Evolutionary conservation across 2,329 filamentous ascomycete genomes (phyloP), one percentile per base, ranked within the genome.

Genomic region (Stemphylium beticola): DNA sequence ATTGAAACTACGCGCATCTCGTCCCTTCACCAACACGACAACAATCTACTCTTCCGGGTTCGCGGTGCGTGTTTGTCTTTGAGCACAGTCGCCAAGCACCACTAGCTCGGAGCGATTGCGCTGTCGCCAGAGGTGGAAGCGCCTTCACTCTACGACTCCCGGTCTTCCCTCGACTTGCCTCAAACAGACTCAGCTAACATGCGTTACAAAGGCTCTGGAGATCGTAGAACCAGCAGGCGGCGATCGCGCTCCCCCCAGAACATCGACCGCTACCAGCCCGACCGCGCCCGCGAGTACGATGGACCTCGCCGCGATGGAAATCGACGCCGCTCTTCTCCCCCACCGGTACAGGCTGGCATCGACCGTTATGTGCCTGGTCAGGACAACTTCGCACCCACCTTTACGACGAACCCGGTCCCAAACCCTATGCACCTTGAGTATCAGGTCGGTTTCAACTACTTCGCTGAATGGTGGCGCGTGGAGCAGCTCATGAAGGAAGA

Each of bases 341-440:
- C 9, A 79, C 87, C 71, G 44, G 71, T 57, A 79, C 77, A 88
- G 26, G 84, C 87, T 53, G 90, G 89, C 54, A 95, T 96, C 61
- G 91, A 96, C 73, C 87, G 91, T 65, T 95, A 95, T 70, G 88
- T 95, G 17, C 91, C 91, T 1, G 89, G 90, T 15, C 88, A 91
- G 62, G 85, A 89, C 48, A 76, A 69, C 53, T 78, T 80, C 20
- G 74, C 83, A 26, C 79, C 82, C 8, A 75, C 78, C 15, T 76
- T 83, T 12, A 78, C 80, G 1, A 76, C 80, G 15, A 93, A 93
- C 62, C 89, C 89, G 8, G 78, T 93, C 3, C 81, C 84, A 11
- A 89, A 93, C 58, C 90, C 90, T 1, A 81, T 89, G 64, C 85
- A 85, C 57, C 81, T 93, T 9, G 85, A 89, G 2, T 92, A 89